Percentiles rank a stretch among this genome's conserved stretches.
Conservation (phyloP, 208 protist genomes). For the Crithidia sp. region DNA sequence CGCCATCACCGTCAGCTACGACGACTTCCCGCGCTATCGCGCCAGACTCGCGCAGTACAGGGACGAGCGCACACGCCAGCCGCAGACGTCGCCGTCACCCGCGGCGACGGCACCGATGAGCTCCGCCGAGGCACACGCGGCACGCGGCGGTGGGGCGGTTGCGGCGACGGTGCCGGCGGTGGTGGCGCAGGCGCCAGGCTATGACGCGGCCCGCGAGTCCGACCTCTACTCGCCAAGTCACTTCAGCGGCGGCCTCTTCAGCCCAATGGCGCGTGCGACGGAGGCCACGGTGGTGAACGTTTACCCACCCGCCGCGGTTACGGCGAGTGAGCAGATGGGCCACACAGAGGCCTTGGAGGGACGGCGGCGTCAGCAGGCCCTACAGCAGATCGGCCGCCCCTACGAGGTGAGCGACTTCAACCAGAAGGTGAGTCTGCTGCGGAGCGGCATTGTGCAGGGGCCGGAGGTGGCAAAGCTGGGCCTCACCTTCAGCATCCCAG, state of each 20-base stretch:
- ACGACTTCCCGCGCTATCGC: slow-evolving; percentile 65
- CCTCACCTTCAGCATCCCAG: slow-evolving; percentile 75
- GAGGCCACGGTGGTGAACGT: slow-evolving; percentile 37
- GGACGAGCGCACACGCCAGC: slow-evolving; percentile 28
- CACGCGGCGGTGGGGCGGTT: slow-evolving; percentile 5
- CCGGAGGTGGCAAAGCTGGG: slow-evolving; percentile 54
- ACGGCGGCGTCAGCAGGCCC: slow-evolving; percentile 8
- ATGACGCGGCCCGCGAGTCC: slow-evolving; percentile 45
- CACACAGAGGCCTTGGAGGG: background rate
- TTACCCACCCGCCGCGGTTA: slow-evolving; percentile 29
- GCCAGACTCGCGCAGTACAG: slow-evolving; percentile 47
- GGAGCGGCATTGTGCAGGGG: slow-evolving; percentile 38
- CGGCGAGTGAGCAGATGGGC: slow-evolving; percentile 1
- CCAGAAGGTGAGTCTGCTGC: slow-evolving; percentile 51
- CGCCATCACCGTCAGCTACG: slow-evolving; percentile 44
- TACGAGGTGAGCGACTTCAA: slow-evolving; percentile 46
- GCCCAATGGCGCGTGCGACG: slow-evolving; percentile 42
- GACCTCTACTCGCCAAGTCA: slow-evolving; percentile 57
- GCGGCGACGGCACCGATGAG: background rate
- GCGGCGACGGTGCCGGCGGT: slow-evolving; percentile 15
- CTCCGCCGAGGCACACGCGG: background rate
- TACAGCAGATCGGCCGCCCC: slow-evolving; percentile 31
- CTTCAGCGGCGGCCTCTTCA: slow-evolving; percentile 55
- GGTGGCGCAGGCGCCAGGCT: slow-evolving; percentile 41
- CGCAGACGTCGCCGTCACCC: background rate